These are phyloP conservation scores for Sclerotinia spermophila DNA, from an alignment of 2,329 filamentous ascomycete genomes.

Conservation along the genomic window DNA sequence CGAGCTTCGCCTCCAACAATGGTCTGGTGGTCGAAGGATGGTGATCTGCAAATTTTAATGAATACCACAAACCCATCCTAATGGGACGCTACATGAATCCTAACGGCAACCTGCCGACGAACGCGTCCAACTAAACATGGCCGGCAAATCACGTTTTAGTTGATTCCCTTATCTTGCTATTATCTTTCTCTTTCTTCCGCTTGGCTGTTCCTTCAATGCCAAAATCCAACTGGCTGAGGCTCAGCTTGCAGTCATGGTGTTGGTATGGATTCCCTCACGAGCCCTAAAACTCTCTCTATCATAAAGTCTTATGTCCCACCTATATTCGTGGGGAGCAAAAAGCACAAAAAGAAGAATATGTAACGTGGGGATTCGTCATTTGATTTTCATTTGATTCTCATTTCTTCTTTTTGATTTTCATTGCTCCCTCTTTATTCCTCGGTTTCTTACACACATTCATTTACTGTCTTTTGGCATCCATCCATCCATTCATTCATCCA, in stretches of 20 bases:
- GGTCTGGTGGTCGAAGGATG: slow-evolving; percentile 10
- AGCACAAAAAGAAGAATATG: neutral
- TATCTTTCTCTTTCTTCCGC: neutral
- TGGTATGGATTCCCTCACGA: neutral
- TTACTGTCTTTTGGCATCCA: neutral
- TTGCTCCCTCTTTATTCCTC: neutral
- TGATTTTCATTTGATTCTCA: neutral
- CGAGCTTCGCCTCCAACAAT: neutral
- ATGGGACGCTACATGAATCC: slow-evolving; percentile 12
- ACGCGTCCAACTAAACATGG: neutral
- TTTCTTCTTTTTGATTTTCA: neutral
- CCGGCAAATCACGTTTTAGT: neutral
- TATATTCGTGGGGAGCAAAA: neutral
- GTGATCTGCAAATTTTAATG: slow-evolving; percentile 14
- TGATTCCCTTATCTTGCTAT: neutral
- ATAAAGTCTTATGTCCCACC: neutral
- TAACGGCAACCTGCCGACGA: slow-evolving; percentile 2
- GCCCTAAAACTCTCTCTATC: neutral
- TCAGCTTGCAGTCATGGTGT: neutral
- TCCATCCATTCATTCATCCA: neutral
- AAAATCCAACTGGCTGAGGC: neutral
- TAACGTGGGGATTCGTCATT: neutral
- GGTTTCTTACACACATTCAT: neutral
- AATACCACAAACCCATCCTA: slow-evolving; percentile 16
- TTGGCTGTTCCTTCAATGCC: neutral